Evolutionary conservation across 2,329 filamentous ascomycete genomes (phyloP).

Genomic region (Exophiala bonariae): DNA sequence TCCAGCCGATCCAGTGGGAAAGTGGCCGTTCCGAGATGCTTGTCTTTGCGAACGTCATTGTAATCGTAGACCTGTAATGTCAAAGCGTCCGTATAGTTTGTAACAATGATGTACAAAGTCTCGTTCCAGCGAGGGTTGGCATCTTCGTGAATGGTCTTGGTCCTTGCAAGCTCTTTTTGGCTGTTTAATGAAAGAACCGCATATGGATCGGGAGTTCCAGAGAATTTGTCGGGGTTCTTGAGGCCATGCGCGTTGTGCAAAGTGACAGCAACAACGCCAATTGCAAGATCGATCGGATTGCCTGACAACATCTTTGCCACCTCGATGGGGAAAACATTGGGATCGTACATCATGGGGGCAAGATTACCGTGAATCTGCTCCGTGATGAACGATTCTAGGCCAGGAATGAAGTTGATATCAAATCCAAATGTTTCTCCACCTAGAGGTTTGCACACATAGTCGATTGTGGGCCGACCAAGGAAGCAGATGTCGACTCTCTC

Average conservation of each 20-base stretch:
- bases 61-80: conserved; percentile 86
- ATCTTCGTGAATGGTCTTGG: conserved; percentile 83
- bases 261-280: conserved; percentile 89
- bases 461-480: conserved; percentile 81
- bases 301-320: conserved; percentile 98
- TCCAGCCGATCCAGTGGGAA: conserved; percentile 84
- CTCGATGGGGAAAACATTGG: conserved; percentile 97
- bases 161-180: conserved; percentile 77
- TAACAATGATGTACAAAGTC: conserved; percentile 92
- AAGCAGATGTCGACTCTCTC: conserved; percentile 96
- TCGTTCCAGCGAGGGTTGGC: conserved; percentile 92
- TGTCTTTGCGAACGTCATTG: conserved; percentile 95
- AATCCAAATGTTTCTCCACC: conserved; percentile 95
- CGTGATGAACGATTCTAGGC: conserved; percentile 87
- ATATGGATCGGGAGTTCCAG: conserved; percentile 89
- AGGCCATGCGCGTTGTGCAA: conserved; percentile 88
- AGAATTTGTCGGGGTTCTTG: conserved; percentile 93
- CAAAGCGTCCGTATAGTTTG: conserved; percentile 82
- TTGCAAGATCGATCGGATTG: conserved; percentile 89
- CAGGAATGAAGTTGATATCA: conserved; percentile 98
- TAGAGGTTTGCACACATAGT: conserved; percentile 97
- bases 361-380: conserved; percentile 95
- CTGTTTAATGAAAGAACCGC: conserved; percentile 81
- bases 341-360: conserved; percentile 95
- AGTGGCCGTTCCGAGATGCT: conserved; percentile 83